Percentiles rank a stretch among this genome's conserved stretches.
Evolutionary conservation across 176 grass and related monocot species (phyloP).

Genomic region (Poa pratensis): DNA sequence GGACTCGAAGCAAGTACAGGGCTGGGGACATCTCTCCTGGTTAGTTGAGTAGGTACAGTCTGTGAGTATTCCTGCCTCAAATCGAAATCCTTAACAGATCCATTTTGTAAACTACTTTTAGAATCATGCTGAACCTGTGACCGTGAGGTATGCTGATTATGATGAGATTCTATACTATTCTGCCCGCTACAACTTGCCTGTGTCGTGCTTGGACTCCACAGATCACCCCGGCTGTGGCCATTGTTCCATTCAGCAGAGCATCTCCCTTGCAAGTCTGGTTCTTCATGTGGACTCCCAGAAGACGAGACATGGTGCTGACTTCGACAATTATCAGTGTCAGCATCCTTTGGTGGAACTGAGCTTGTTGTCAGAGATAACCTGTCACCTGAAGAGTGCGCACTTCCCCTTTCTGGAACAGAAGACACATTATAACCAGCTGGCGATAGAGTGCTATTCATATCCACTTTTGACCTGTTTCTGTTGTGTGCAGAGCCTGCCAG

Average conservation of each 20-base stretch:
- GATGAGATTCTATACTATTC: slow-evolving; percentile 44
- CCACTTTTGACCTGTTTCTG: slow-evolving; percentile 34
- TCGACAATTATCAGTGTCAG: slow-evolving; percentile 41
- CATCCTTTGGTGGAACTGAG: slow-evolving; percentile 53
- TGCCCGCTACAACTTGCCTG: slow-evolving; percentile 40
- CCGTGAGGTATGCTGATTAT: slow-evolving; percentile 36
- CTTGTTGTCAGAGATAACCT: slow-evolving; percentile 44
- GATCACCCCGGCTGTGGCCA: slow-evolving; percentile 31
- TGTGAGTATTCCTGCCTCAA: slow-evolving; percentile 33
- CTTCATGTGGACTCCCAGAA: slow-evolving; percentile 43
- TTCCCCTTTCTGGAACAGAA: slow-evolving; percentile 45
- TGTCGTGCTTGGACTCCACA: slow-evolving; percentile 41
- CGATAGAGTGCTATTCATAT: slow-evolving; percentile 50
- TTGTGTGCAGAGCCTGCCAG: slow-evolving; percentile 36
- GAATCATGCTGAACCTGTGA: slow-evolving; percentile 44
- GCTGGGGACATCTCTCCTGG: slow-evolving; percentile 47
- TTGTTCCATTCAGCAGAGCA: slow-evolving; percentile 53
- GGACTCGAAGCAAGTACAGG: slow-evolving; percentile 52
- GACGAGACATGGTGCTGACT: slow-evolving; percentile 28
- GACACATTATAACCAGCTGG: slow-evolving; percentile 47
- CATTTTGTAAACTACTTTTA: slow-evolving; percentile 46
- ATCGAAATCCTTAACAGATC: slow-evolving; percentile 47
- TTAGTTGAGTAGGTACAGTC: slow-evolving; percentile 41
- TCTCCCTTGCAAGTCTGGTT: slow-evolving; percentile 44
- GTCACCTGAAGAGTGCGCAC: slow-evolving; percentile 42